Evolutionary conservation across 208 protist genomes (phyloP).

Genomic region (Leishmania tropica): DNA sequence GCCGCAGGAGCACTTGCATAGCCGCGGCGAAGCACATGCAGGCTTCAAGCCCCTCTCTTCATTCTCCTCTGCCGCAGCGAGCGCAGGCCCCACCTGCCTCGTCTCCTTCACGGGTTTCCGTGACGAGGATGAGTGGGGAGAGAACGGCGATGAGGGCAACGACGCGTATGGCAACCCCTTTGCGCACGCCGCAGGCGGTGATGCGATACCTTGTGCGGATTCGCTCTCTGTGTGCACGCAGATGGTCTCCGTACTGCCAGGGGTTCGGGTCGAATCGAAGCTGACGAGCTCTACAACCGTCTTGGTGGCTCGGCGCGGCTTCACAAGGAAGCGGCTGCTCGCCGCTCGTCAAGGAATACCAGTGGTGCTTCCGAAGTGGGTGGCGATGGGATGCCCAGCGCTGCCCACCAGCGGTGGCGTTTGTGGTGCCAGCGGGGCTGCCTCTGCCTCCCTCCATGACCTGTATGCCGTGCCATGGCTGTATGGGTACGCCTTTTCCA

Average conservation of each 20-base stretch:
- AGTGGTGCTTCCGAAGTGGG: slow-evolving; percentile 61
- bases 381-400: slow-evolving; percentile 26
- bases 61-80: not conserved
- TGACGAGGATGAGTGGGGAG: slow-evolving; percentile 34
- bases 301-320: slow-evolving; percentile 66
- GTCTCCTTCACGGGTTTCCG: slow-evolving; percentile 36
- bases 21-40: not conserved
- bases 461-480: slow-evolving; percentile 53
- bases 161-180: not conserved
- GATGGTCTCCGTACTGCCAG: slow-evolving; percentile 20
- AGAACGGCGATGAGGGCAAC: not conserved
- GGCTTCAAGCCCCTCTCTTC: not conserved
- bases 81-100: not conserved
- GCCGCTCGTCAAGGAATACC: slow-evolving; percentile 54
- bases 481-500: slow-evolving; percentile 68
- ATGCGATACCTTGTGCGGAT: not conserved
- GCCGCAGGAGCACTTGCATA: not conserved
- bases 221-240: slow-evolving; percentile 1
- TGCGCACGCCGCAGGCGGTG: not conserved
- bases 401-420: not conserved
- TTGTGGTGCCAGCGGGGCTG: not conserved
- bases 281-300: slow-evolving; percentile 50
- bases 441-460: not conserved
- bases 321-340: slow-evolving; percentile 72
- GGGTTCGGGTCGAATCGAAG: slow-evolving; percentile 36